Evolutionary conservation across 345 rosid genomes (phyloP).

Genomic region (Syzygium grande): DNA sequence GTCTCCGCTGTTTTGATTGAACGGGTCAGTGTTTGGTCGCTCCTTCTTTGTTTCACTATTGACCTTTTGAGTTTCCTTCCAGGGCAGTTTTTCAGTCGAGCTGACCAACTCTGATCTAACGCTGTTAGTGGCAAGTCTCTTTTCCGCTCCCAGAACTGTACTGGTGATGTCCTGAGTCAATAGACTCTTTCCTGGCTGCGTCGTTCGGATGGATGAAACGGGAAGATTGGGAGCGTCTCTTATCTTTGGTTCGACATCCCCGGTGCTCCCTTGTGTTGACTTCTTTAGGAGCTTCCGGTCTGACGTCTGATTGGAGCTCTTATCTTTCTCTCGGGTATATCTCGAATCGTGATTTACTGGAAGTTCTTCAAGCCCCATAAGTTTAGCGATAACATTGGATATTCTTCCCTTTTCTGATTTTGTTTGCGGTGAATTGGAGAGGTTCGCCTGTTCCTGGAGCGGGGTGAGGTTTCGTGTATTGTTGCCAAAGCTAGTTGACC

Average conservation of each 20-base stretch:
- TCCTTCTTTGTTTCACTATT: conserved; percentile 11
- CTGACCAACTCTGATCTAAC: conserved; percentile 14
- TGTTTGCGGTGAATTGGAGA: conserved; percentile 16
- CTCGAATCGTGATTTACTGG: conserved; percentile 39
- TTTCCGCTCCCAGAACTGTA: background rate
- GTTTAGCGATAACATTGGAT: conserved; percentile 76
- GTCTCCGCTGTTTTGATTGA: conserved; percentile 6
- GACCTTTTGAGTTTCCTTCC: conserved; percentile 17
- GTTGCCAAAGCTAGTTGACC: conserved; percentile 19
- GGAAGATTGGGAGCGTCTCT: conserved; percentile 17
- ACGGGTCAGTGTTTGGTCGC: conserved; percentile 9
- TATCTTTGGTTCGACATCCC: conserved; percentile 12
- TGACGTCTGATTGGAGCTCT: conserved; percentile 15
- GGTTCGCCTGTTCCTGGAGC: conserved; percentile 21
- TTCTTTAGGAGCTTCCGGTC: conserved; percentile 5
- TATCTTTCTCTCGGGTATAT: conserved; percentile 8
- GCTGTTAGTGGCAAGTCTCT: background rate
- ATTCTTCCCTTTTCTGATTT: conserved; percentile 60
- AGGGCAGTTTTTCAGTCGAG: conserved; percentile 16
- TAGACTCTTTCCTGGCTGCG: conserved; percentile 16
- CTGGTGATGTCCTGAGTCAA: conserved; percentile 8
- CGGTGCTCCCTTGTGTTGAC: conserved; percentile 11
- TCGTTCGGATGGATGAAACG: conserved; percentile 11
- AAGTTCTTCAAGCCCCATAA: conserved; percentile 77
- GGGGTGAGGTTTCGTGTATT: conserved; percentile 7